A percentile compares a stretch with the other conserved stretches of the same genome.
These are phyloP conservation scores for Hyaloraphidium curvatum DNA, from an alignment of 192 early-diverging fungal genomes.

Conservation along the genomic window DNA sequence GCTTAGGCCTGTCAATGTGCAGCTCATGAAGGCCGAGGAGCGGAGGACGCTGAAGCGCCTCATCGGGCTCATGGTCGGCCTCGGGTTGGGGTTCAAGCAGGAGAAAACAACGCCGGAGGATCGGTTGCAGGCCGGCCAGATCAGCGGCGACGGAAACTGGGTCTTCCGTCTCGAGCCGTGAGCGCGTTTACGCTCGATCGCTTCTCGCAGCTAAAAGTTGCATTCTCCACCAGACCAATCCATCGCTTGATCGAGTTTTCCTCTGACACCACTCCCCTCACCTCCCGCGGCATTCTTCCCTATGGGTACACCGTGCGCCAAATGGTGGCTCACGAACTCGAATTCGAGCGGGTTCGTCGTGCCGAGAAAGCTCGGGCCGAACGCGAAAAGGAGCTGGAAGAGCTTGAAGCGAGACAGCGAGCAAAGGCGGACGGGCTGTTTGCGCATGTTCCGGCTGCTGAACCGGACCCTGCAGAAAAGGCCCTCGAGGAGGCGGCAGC, in stretches of 20 bases:
- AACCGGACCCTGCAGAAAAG: no score
- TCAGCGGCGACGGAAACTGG: slow-evolving; percentile 29
- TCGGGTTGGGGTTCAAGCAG: slow-evolving; percentile 50
- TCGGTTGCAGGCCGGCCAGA: neutral
- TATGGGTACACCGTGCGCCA: slow-evolving; percentile 60
- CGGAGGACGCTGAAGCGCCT: slow-evolving; percentile 25
- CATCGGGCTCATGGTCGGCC: slow-evolving; percentile 45
- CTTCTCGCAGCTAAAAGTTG: neutral
- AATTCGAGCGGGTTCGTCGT: no score
- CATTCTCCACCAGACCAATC: slow-evolving; percentile 17
- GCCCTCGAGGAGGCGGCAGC: no score
- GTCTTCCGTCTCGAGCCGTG: slow-evolving; percentile 61
- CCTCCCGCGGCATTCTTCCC: slow-evolving; percentile 24
- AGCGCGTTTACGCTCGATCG: slow-evolving; percentile 16
- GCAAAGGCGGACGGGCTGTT: no score
- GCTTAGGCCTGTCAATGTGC: slow-evolving; percentile 37
- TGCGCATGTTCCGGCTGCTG: no score
- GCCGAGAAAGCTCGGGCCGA: no score
- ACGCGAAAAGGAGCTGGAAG: no score
- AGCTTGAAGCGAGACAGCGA: no score
- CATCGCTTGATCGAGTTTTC: slow-evolving; percentile 24
- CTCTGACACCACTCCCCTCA: slow-evolving; percentile 1
- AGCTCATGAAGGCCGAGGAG: slow-evolving; percentile 42
- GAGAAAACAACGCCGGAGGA: slow-evolving; percentile 21
- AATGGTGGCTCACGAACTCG: slow-evolving; percentile 59